phyloP scores from a whole-genome alignment of 805 yeast genomes.

The Vanderwaltozyma verrucispora region DNA sequence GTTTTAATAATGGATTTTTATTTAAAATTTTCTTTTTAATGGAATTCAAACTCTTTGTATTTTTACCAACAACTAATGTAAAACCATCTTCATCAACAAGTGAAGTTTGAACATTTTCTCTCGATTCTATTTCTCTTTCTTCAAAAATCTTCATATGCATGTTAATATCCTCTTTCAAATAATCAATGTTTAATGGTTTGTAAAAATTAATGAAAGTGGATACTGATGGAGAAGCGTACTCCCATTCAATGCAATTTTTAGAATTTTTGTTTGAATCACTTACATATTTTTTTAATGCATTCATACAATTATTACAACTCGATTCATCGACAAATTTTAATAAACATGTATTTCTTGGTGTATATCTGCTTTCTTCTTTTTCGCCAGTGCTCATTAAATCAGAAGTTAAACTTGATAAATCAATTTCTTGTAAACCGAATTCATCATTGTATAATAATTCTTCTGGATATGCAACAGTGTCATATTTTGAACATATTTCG shows the following conservation, averaged over 20 bases:
- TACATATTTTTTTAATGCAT: constrained; percentile 46
- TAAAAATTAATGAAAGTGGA: constrained; percentile 35
- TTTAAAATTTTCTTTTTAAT: constrained; percentile 26
- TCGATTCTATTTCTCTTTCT: constrained; percentile 52
- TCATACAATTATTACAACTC: constrained; percentile 40
- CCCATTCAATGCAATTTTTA: constrained; percentile 28
- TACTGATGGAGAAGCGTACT: constrained; percentile 27
- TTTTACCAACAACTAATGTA: constrained; percentile 79
- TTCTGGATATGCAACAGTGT: constrained; percentile 55
- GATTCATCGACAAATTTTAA: constrained; percentile 66
- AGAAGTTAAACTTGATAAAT: constrained; percentile 50
- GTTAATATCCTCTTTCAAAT: constrained; percentile 47
- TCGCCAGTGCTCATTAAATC: constrained; percentile 35
- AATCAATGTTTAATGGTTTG: constrained; percentile 37
- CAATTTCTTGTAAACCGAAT: constrained; percentile 36
- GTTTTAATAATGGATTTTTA: constrained; percentile 26
- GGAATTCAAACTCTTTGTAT: constrained; percentile 58
- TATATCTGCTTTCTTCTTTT: constrained; percentile 29
- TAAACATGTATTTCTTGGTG: constrained; percentile 68
- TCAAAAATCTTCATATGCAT: constrained; percentile 58
- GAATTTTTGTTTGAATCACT: constrained; percentile 37
- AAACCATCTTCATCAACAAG: constrained; percentile 90
- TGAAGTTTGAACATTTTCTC: constrained; percentile 44
- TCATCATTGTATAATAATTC: constrained; percentile 34
- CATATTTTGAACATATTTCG: constrained; percentile 34